Conservation (phyloP, 495 filamentous ascomycete species). For the Delitschia confertaspora region DNA sequence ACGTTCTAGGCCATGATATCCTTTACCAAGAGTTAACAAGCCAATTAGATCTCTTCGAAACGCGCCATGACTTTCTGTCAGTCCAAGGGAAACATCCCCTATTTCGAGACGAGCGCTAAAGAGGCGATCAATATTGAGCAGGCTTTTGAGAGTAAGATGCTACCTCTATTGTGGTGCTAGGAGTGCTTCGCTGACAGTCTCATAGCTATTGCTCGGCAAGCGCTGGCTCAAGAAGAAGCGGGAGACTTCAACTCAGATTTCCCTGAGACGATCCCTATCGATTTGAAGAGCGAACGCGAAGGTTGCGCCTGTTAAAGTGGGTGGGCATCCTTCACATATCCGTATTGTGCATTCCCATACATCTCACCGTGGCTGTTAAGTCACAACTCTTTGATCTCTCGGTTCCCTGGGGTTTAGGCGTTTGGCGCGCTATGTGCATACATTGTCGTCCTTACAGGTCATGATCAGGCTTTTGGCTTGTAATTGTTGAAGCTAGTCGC, state of each 20-base stretch:
- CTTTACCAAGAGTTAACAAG: conserved; percentile 1
- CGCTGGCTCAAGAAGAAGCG: conserved; percentile 90
- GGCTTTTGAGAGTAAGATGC: conserved; percentile 92
- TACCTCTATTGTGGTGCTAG: no score
- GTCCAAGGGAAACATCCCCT: conserved; percentile 92
- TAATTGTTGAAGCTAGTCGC: not conserved
- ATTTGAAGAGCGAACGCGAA: conserved; percentile 81
- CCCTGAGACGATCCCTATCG: conserved; percentile 94
- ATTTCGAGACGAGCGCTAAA: conserved; percentile 98
- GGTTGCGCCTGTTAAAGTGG: conserved; percentile 76
- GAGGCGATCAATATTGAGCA: conserved; percentile 98
- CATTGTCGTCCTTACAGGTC: no score
- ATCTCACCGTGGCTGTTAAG: conserved; percentile 5
- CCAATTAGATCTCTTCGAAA: conserved; percentile 71
- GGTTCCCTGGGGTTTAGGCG: not conserved
- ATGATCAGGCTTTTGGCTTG: not conserved
- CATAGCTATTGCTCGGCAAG: conserved; percentile 91
- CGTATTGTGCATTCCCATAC: not conserved
- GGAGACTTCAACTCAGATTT: conserved; percentile 90
- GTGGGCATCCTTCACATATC: not conserved
- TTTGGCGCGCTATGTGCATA: conserved; percentile 1
- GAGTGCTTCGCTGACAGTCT: conserved; percentile 17
- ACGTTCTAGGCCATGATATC: conserved; percentile 25
- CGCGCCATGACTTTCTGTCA: conserved; percentile 95
- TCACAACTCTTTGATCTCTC: not conserved